Conservation (phyloP, 257 asterid species). For the Nicotiana benthamiana region DNA sequence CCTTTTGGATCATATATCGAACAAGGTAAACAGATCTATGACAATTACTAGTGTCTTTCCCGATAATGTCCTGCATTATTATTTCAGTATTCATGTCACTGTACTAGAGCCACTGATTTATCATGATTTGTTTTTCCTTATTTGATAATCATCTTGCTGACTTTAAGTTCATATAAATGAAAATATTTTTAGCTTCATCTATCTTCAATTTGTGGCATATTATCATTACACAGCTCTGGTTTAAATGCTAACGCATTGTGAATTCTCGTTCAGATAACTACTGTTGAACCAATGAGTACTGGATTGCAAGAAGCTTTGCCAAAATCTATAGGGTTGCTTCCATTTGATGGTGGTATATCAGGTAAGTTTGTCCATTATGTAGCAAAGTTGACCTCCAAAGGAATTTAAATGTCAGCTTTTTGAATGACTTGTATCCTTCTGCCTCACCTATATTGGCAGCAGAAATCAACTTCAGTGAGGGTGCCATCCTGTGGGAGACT, state of each 20-base stretch:
- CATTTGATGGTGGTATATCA: conserved; percentile 92
- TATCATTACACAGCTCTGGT: neutral
- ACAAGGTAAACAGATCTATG: conserved; percentile 49
- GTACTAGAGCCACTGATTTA: neutral
- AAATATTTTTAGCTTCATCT: conserved; percentile 10
- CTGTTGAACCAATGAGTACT: conserved; percentile 77
- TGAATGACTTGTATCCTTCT: neutral
- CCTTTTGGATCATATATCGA: conserved; percentile 78
- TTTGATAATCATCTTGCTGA: neutral
- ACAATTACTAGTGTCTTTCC: neutral
- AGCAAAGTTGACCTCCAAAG: neutral
- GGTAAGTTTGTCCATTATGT: conserved; percentile 29
- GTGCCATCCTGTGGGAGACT: neutral
- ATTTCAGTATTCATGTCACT: neutral
- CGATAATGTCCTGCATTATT: neutral
- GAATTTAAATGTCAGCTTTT: neutral
- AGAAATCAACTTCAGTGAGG: neutral
- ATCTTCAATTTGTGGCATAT: neutral
- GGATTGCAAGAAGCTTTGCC: conserved; percentile 91
- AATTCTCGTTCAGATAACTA: conserved; percentile 54
- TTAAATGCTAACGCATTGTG: conserved; percentile 6
- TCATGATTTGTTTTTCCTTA: neutral
- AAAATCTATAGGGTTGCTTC: conserved; percentile 83
- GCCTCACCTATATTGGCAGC: neutral
- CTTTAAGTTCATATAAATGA: neutral